Conservation (phyloP, 106 monocot genomes). For the Acorus gramineus region DNA sequence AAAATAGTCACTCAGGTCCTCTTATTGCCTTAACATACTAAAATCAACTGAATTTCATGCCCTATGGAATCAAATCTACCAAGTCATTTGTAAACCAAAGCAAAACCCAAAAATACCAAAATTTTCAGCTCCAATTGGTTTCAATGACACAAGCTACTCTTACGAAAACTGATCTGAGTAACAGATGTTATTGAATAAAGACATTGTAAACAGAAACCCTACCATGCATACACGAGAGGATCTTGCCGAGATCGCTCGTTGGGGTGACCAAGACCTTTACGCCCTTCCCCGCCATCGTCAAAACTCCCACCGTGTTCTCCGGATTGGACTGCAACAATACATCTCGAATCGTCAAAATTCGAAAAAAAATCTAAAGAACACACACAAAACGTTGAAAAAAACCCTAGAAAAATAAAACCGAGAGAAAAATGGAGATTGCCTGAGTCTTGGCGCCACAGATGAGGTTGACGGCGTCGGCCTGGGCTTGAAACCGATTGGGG, state of each 20-base stretch:
- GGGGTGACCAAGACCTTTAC: constrained; percentile 91
- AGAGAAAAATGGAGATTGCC: constrained; percentile 17
- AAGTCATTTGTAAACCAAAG: no score
- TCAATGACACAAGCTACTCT: no score
- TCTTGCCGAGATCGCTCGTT: constrained; percentile 89
- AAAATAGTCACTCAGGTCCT: no score
- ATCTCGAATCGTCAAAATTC: not conserved
- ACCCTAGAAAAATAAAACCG: not conserved
- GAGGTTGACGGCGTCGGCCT: constrained; percentile 82
- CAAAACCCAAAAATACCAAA: no score
- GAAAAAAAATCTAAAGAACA: not conserved
- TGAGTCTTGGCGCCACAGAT: constrained; percentile 97
- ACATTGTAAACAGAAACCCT: not conserved
- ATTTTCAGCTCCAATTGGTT: no score
- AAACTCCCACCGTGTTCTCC: constrained; percentile 87
- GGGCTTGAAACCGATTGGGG: constrained; percentile 82
- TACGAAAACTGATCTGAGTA: no score
- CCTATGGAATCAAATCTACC: no score
- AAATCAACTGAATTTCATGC: no score
- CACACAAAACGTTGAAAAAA: not conserved
- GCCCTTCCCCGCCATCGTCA: constrained; percentile 95
- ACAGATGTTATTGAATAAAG: not conserved
- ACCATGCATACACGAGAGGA: constrained; percentile 97
- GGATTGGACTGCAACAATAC: constrained; percentile 67
- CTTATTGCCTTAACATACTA: no score